phyloP scores from a whole-genome alignment of 306 rosid genomes.

The Cucumis cinereus region DNA sequence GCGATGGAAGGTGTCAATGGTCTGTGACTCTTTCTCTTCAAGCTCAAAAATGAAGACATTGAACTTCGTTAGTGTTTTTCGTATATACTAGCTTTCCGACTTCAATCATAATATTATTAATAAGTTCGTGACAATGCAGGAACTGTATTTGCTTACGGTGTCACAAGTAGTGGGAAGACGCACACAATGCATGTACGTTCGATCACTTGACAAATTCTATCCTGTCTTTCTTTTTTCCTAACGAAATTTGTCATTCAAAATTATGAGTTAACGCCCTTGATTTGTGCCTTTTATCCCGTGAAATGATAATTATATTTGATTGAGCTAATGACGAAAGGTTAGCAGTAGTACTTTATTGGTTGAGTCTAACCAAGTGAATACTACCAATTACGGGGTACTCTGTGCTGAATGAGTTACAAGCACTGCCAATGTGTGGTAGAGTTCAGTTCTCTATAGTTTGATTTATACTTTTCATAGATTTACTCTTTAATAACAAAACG shows the following conservation, averaged over 20 bases:
- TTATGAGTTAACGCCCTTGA: background rate
- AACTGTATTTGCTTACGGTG: constrained; percentile 98
- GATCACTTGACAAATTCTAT: constrained; percentile 4
- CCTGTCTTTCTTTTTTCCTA: constrained; percentile 3
- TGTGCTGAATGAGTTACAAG: background rate
- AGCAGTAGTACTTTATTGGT: background rate
- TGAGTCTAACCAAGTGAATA: background rate
- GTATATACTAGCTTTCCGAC: background rate
- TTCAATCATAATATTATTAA: background rate
- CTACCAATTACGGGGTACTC: background rate
- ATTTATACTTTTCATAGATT: background rate
- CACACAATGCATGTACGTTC: constrained; percentile 99
- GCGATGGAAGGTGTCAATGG: constrained; percentile 99
- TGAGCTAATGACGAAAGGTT: background rate
- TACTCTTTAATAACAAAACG: background rate
- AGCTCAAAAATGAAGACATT: background rate
- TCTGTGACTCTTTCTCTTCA: constrained; percentile 17
- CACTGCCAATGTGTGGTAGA: background rate
- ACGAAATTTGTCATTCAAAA: constrained; percentile 2
- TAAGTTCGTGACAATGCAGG: constrained; percentile 33
- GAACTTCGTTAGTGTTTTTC: background rate
- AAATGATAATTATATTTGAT: background rate
- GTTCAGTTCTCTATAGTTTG: background rate
- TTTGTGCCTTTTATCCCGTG: background rate
- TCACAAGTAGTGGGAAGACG: constrained; percentile 98